Percentiles rank a stretch among this genome's conserved stretches.
phyloP scores from a whole-genome alignment of 208 protist genomes.

The Crithidia fasciculata region DNA sequence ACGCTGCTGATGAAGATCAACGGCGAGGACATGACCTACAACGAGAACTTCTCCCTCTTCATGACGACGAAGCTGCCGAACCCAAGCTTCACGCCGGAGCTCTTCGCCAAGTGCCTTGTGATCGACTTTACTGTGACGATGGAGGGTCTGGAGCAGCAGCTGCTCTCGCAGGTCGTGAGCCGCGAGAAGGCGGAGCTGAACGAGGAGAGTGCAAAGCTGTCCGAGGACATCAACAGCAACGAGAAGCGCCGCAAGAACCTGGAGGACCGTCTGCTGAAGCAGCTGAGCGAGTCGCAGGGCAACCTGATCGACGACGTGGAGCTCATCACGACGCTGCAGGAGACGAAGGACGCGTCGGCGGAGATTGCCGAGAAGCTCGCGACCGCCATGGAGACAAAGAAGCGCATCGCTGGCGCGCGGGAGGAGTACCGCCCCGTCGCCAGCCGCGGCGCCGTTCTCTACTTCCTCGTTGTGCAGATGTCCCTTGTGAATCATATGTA shows the following conservation, averaged over 20 bases:
- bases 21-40: slow-evolving; percentile 93
- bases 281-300: slow-evolving; percentile 94
- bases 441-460: slow-evolving; percentile 96
- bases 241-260: slow-evolving; percentile 94
- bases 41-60: slow-evolving; percentile 96
- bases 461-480: slow-evolving; percentile 99
- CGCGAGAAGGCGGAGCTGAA: slow-evolving; percentile 98
- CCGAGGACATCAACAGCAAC: slow-evolving; percentile 97
- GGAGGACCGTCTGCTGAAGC: slow-evolving; percentile 95
- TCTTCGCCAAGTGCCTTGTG: slow-evolving; percentile 97
- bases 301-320: slow-evolving; percentile 94
- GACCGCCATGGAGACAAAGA: slow-evolving; percentile 95
- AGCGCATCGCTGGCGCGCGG: slow-evolving; percentile 95
- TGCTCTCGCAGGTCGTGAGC: slow-evolving; percentile 96
- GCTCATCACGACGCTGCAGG: slow-evolving; percentile 95
- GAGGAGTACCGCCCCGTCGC: slow-evolving; percentile 98
- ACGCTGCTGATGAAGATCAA: slow-evolving; percentile 92
- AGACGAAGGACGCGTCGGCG: slow-evolving; percentile 97
- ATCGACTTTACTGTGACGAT: slow-evolving; percentile 99
- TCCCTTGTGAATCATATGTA: slow-evolving; percentile 98
- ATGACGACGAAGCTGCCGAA: slow-evolving; percentile 98
- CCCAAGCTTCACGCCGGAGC: slow-evolving; percentile 98
- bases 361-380: slow-evolving; percentile 97
- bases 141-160: slow-evolving; percentile 96
- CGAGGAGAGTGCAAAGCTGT: slow-evolving; percentile 95